A percentile compares a stretch with the other conserved stretches of the same genome.
These are phyloP conservation scores for Teunomyces kruisii DNA, from an alignment of 805 yeast species.

Conservation along the genomic window DNA sequence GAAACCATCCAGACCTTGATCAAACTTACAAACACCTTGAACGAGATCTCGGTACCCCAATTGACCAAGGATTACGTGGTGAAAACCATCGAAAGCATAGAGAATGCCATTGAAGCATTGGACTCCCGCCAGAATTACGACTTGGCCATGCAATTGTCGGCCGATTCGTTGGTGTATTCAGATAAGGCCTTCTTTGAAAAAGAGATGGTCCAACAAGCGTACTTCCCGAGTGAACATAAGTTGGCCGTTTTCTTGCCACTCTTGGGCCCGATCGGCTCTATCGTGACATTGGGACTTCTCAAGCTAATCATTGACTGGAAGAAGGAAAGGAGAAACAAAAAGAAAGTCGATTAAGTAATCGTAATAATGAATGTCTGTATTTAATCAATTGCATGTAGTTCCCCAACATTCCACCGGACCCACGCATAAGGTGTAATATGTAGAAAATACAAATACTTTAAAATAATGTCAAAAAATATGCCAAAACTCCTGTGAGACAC, in stretches of 20 bases:
- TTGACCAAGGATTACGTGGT: slow-evolving; percentile 61
- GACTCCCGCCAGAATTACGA: slow-evolving; percentile 31
- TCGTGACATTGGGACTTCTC: slow-evolving; percentile 51
- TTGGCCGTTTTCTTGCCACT: slow-evolving; percentile 91
- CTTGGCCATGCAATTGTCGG: slow-evolving; percentile 35
- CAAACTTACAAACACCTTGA: slow-evolving; percentile 65
- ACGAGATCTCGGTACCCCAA: slow-evolving; percentile 81
- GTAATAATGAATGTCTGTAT: neutral
- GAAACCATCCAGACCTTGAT: slow-evolving; percentile 73
- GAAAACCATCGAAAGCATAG: slow-evolving; percentile 45
- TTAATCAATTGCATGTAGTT: neutral
- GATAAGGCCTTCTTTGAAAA: slow-evolving; percentile 86
- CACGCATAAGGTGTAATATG: too few species aligned
- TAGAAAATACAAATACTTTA: too few species aligned
- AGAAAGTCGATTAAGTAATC: neutral
- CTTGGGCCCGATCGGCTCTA: slow-evolving; percentile 80
- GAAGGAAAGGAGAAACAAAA: slow-evolving; percentile 17
- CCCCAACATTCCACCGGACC: too few species aligned
- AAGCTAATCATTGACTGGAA: slow-evolving; percentile 43
- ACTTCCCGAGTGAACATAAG: slow-evolving; percentile 94
- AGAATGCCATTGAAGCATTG: slow-evolving; percentile 30
- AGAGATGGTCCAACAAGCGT: slow-evolving; percentile 92
- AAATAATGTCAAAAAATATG: too few species aligned
- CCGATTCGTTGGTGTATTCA: slow-evolving; percentile 60
- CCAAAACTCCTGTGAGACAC: too few species aligned